Conservation (phyloP, 257 asterid species). For the Solanum virginianum region DNA sequence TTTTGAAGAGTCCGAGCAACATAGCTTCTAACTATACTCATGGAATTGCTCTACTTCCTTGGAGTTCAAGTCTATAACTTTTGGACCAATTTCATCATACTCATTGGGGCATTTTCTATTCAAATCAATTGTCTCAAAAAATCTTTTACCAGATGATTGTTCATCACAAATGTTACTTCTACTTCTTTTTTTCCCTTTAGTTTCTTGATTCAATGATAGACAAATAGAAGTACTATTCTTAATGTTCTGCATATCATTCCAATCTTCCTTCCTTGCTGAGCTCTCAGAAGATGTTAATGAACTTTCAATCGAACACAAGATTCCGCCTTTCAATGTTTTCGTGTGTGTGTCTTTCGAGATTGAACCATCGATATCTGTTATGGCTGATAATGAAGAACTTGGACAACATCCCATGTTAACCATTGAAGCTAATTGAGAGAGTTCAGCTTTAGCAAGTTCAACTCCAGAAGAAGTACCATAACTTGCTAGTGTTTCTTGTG, state of each 20-base stretch:
- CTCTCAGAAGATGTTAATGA: conserved; percentile 68
- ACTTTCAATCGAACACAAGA: conserved; percentile 49
- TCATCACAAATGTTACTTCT: conserved; percentile 5
- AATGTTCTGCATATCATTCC: conserved; percentile 6
- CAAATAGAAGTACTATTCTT: conserved; percentile 9
- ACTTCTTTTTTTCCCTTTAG: conserved; percentile 17
- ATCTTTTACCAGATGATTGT: conserved; percentile 12
- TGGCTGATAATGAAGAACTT: conserved; percentile 43
- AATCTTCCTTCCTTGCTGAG: conserved; percentile 33
- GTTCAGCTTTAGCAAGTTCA: conserved; percentile 60
- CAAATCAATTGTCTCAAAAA: conserved; percentile 36
- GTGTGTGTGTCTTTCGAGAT: conserved; percentile 16
- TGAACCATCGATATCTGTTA: conserved; percentile 49
- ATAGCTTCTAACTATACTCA: conserved; percentile 3
- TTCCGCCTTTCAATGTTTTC: conserved; percentile 10
- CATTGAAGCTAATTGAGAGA: conserved; percentile 62
- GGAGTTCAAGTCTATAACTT: conserved; percentile 43
- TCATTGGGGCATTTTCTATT: conserved; percentile 33
- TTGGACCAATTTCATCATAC: conserved; percentile 16
- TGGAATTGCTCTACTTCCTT: conserved; percentile 17
- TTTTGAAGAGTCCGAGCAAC: too few relatives aligned
- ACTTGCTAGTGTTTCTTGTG: conserved; percentile 66
- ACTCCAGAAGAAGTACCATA: conserved; percentile 53
- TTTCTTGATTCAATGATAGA: conserved; percentile 27
- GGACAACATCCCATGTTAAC: conserved; percentile 45